Evolutionary conservation across 2,329 filamentous ascomycete genomes (phyloP).

Genomic region (Dendrostoma leiphaemia): DNA sequence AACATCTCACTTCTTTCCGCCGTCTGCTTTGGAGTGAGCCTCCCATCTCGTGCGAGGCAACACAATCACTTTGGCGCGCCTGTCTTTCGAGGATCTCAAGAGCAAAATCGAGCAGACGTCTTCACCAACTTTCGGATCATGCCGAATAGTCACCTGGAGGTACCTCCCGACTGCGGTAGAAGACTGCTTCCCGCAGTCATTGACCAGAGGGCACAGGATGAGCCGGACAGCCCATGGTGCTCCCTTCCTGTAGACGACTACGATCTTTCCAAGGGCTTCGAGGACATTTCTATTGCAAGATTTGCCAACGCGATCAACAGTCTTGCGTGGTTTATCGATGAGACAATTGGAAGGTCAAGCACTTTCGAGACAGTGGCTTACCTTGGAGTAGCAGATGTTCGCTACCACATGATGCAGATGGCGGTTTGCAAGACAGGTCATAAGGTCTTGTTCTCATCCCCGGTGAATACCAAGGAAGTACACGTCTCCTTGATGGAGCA

Average conservation of each 20-base stretch:
- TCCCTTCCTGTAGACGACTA: slow-evolving; percentile 24
- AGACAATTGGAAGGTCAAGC: slow-evolving; percentile 18
- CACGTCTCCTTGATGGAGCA: slow-evolving; percentile 23
- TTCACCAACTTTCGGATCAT: background rate
- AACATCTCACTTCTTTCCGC: background rate
- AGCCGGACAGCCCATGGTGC: slow-evolving; percentile 21
- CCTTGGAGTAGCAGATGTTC: slow-evolving; percentile 20
- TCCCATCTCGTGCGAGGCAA: background rate
- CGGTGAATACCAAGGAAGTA: slow-evolving; percentile 21
- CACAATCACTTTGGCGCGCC: background rate
- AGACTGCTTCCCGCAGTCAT: slow-evolving; percentile 20
- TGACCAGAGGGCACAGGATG: slow-evolving; percentile 20
- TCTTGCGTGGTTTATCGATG: slow-evolving; percentile 22
- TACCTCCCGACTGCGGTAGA: slow-evolving; percentile 10
- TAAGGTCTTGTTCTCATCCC: slow-evolving; percentile 23
- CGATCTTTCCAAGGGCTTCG: slow-evolving; percentile 23
- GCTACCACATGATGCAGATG: slow-evolving; percentile 25
- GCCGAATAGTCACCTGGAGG: background rate
- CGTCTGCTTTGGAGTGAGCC: background rate
- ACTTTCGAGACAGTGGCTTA: slow-evolving; percentile 22
- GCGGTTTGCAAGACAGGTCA: slow-evolving; percentile 25
- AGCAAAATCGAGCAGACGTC: too few relatives aligned
- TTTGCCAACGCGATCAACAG: slow-evolving; percentile 24
- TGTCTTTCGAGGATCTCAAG: too few relatives aligned
- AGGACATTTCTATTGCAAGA: slow-evolving; percentile 20